A percentile compares a stretch with the other conserved stretches of the same genome.
phyloP scores from a whole-genome alignment of 495 filamentous ascomycete genomes.

The Lasiosphaeris hirsuta region DNA sequence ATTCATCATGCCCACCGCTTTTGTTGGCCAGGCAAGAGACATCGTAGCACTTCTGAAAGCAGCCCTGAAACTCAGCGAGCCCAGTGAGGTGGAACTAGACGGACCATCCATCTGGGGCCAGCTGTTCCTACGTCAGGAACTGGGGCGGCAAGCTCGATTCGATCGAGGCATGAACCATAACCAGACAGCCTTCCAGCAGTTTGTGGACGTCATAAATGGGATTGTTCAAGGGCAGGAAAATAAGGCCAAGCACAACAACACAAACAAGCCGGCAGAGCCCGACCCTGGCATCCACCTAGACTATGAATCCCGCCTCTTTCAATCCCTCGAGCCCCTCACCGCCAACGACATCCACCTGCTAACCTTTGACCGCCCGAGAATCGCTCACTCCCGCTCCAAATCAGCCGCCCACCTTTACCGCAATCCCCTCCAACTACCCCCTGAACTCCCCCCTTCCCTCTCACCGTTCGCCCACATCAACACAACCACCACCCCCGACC shows the following conservation, averaged over 20 bases:
- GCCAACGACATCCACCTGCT: conserved; percentile 9
- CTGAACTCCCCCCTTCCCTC: conserved; percentile 5
- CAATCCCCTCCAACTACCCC: conserved; percentile 5
- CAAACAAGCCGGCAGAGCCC: background rate
- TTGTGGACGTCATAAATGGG: too few relatives aligned
- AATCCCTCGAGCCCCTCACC: background rate
- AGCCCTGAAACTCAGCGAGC: background rate
- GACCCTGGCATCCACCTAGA: conserved; percentile 14
- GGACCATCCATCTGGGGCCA: background rate
- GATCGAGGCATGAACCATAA: too few relatives aligned
- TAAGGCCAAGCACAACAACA: background rate
- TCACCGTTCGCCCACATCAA: conserved; percentile 2
- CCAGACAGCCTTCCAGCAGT: too few relatives aligned
- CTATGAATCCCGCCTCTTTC: conserved; percentile 18
- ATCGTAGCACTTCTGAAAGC: background rate
- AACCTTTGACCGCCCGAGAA: background rate
- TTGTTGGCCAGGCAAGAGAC: conserved; percentile 7
- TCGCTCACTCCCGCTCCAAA: conserved; percentile 5
- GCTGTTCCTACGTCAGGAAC: conserved; percentile 2
- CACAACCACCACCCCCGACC: background rate
- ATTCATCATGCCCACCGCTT: background rate
- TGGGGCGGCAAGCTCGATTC: too few relatives aligned
- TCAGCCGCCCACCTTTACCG: conserved; percentile 1
- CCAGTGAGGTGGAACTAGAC: background rate
- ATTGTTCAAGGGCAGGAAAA: too few relatives aligned